Evolutionary conservation across 306 rosid species (phyloP).

Genomic region (Vachellia pachyceras): DNA sequence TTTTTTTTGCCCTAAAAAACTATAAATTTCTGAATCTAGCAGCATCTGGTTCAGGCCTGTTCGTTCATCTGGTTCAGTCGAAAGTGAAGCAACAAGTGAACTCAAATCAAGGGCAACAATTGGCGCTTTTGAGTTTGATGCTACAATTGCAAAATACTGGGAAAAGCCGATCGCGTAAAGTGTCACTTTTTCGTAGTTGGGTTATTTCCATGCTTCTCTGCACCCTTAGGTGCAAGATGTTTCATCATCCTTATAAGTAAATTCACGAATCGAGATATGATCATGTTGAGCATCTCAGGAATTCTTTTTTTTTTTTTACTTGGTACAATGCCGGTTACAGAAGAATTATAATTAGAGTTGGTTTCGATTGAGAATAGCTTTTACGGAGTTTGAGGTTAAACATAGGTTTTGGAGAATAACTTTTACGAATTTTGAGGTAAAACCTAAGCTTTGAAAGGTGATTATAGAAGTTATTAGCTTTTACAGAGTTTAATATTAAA

Average conservation of each 20-base stretch:
- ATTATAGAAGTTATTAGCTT: too few relatives aligned
- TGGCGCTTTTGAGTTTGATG: slow-evolving; percentile 16
- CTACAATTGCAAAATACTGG: slow-evolving; percentile 17
- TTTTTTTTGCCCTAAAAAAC: not conserved
- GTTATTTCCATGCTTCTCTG: not conserved
- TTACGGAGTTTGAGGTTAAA: too few relatives aligned
- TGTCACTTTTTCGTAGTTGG: not conserved
- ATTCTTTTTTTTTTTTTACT: slow-evolving; percentile 3
- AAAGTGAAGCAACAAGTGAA: not conserved
- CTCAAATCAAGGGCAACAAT: not conserved
- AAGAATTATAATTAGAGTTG: too few relatives aligned
- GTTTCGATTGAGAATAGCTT: too few relatives aligned
- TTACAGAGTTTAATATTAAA: too few relatives aligned
- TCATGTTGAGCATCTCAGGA: not conserved
- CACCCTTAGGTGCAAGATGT: slow-evolving; percentile 12
- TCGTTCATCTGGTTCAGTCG: slow-evolving; percentile 3
- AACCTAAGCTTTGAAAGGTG: too few relatives aligned
- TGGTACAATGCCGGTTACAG: too few relatives aligned
- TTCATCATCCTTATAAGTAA: not conserved
- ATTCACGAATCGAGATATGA: slow-evolving; percentile 9
- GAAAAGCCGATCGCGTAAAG: slow-evolving; percentile 14
- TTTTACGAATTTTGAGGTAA: too few relatives aligned
- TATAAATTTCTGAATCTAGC: slow-evolving; percentile 8
- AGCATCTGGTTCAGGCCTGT: too few relatives aligned
- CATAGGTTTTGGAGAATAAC: too few relatives aligned